phyloP scores from a whole-genome alignment of 2,329 filamentous ascomycete genomes.

The Ascochyta koolunga region DNA sequence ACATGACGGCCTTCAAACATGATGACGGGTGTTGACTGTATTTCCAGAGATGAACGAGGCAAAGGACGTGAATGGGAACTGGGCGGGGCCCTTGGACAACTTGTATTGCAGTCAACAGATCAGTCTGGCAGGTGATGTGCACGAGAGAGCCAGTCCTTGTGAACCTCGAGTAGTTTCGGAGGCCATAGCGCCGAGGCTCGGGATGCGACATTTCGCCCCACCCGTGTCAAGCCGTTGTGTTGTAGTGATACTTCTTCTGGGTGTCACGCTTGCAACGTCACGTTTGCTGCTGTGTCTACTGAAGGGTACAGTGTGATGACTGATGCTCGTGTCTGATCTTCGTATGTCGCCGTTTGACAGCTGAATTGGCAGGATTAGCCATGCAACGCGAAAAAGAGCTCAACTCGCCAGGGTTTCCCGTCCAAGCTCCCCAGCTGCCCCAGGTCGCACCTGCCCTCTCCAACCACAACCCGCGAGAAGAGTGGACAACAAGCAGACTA shows the following conservation, averaged over 20 bases:
- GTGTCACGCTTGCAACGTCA: no score
- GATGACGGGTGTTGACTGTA: neutral
- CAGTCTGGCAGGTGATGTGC: conserved; percentile 1
- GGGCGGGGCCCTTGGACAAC: neutral
- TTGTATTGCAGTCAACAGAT: conserved; percentile 3
- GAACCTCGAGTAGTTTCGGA: conserved; percentile 11
- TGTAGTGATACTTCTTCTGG: no score
- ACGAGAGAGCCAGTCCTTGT: neutral
- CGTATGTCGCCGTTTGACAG: neutral
- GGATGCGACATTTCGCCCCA: conserved; percentile 2
- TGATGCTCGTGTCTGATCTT: neutral
- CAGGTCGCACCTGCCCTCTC: conserved; percentile 3
- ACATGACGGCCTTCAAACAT: conserved; percentile 61
- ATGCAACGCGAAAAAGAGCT: neutral
- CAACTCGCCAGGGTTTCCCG: conserved; percentile 1
- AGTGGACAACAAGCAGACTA: neutral
- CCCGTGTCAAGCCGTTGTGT: neutral
- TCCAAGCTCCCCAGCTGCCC: conserved; percentile 4
- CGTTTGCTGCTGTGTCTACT: neutral
- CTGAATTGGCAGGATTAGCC: neutral
- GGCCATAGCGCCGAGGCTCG: conserved; percentile 10
- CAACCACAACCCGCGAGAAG: neutral
- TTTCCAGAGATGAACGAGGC: neutral
- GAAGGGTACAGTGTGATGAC: neutral
- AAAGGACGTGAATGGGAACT: neutral